Evolutionary conservation across 352 stramenopile species (phyloP).

Genomic region (Phytophthora idaei): DNA sequence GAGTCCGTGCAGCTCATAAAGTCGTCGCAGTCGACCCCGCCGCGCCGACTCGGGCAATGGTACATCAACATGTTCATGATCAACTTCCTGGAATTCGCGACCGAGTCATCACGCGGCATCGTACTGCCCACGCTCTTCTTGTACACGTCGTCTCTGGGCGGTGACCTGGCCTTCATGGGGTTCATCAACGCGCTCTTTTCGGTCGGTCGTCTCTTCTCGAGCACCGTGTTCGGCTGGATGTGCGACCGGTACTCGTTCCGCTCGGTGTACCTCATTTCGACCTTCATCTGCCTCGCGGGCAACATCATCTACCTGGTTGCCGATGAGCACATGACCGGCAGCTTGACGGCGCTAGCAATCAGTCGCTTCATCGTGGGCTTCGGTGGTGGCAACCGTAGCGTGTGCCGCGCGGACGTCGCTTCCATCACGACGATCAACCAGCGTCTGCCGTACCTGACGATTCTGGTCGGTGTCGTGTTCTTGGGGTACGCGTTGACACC

Average conservation of each 20-base stretch:
- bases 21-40: slow-evolving; percentile 37
- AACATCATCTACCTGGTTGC: slow-evolving; percentile 81
- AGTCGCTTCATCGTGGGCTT: slow-evolving; percentile 81
- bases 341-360: slow-evolving; percentile 49
- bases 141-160: slow-evolving; percentile 76
- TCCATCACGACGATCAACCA: slow-evolving; percentile 74
- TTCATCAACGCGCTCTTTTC: slow-evolving; percentile 78
- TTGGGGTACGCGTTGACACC: slow-evolving; percentile 72
- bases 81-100: slow-evolving; percentile 83
- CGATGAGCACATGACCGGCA: slow-evolving; percentile 60
- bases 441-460: slow-evolving; percentile 71
- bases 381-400: slow-evolving; percentile 71
- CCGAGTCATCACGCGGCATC: slow-evolving; percentile 71
- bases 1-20: slow-evolving; percentile 35
- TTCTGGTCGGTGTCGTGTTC: slow-evolving; percentile 76
- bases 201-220: slow-evolving; percentile 73
- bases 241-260: slow-evolving; percentile 82
- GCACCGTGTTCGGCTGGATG: slow-evolving; percentile 79
- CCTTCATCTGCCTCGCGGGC: slow-evolving; percentile 62
- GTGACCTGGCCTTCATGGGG: slow-evolving; percentile 74
- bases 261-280: slow-evolving; percentile 80
- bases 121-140: slow-evolving; percentile 83
- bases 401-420: slow-evolving; percentile 74
- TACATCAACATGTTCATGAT: slow-evolving; percentile 79
- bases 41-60: slow-evolving; percentile 48